Evolutionary conservation across 2,329 filamentous ascomycete genomes (phyloP), one percentile per base, ranked within the genome.

Genomic region (Penicillium verrucosum): DNA sequence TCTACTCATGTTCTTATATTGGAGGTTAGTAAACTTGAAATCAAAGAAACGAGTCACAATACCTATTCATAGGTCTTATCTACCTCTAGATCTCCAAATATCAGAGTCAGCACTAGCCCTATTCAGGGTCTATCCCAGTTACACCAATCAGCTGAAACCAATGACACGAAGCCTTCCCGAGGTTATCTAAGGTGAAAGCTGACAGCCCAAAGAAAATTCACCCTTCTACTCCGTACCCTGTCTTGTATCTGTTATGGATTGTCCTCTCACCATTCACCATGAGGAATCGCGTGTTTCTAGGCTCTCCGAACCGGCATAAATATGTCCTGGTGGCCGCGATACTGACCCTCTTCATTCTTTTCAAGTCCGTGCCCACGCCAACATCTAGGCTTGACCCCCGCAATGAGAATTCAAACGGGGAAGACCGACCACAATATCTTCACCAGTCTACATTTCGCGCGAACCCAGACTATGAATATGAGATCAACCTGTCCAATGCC

Each of bases 391-490:
- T 60, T 30, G 52, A 55, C 27, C 42, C 44, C 37, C 54, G n/a
- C 34, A 16, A 14, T 3, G 23, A 23, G 6, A 27, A 16, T 5
- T 14, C 14, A 4, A 34, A 50, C 29, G 41, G 34, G 21, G 55
- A 60, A 11, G 53, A 61, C 29, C 57, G 50, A 11, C 69, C 70
- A 2, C 65, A 58, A 16, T 73, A 65, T 43, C 60, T 72, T 2
- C 64, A 70, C 37, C 62, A 46, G 11, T 73, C 71, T 14, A n/a
- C 57, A 2, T 71, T 68, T 51, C 69, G 71, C 23, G 38, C 60
- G 4, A 38, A 65, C 27, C 68, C 68, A 3, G 66, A 73, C 45
- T 23, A 59, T n/a, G 61, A 60, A 6, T 73, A 70, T 18, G 71
- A 73, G 55, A 46, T 40, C 10, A 51, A 48, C 8, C 34, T 71